These are phyloP conservation scores for Heterobasidion parviporum DNA, from an alignment of 1,284 basidiomycete genomes.

Conservation along the genomic window DNA sequence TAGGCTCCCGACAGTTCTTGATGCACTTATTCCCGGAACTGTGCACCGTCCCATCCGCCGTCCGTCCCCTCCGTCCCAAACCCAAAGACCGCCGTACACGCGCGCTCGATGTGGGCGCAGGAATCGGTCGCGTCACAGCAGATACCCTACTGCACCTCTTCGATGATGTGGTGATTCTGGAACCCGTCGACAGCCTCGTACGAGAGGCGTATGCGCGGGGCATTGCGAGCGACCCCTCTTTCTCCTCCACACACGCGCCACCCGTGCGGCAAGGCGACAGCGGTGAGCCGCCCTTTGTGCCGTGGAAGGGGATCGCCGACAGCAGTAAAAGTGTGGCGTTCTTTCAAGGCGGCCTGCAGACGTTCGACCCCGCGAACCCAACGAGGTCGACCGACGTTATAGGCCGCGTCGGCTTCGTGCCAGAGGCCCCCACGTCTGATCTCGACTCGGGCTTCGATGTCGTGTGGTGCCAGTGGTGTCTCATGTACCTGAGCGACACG, in stretches of 20 bases:
- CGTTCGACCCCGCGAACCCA: slow-evolving; percentile 56
- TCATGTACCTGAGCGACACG: slow-evolving; percentile 75
- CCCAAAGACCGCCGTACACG: slow-evolving; percentile 39
- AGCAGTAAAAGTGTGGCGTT: slow-evolving; percentile 74
- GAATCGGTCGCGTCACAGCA: slow-evolving; percentile 84
- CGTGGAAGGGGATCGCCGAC: slow-evolving; percentile 66
- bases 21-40: slow-evolving; percentile 75
- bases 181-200: slow-evolving; percentile 78
- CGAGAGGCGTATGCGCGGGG: slow-evolving; percentile 55
- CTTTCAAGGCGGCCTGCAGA: slow-evolving; percentile 70
- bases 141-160: slow-evolving; percentile 82
- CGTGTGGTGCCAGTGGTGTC: slow-evolving; percentile 94
- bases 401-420: slow-evolving; percentile 47
- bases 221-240: slow-evolving; percentile 8
- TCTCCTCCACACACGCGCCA: not conserved
- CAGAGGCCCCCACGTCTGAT: slow-evolving; percentile 12
- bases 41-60: slow-evolving; percentile 64
- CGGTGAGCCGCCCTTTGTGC: slow-evolving; percentile 11
- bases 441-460: slow-evolving; percentile 63
- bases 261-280: not conserved
- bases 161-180: slow-evolving; percentile 79
- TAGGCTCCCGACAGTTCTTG: slow-evolving; percentile 82
- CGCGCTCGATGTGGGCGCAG: slow-evolving; percentile 86
- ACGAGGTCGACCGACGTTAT: not conserved
- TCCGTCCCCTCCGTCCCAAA: slow-evolving; percentile 24